Percentiles rank a stretch among this genome's conserved stretches.
phyloP scores from a whole-genome alignment of 371 early-diverging fungal species.

The Pancytospora epiphaga region DNA sequence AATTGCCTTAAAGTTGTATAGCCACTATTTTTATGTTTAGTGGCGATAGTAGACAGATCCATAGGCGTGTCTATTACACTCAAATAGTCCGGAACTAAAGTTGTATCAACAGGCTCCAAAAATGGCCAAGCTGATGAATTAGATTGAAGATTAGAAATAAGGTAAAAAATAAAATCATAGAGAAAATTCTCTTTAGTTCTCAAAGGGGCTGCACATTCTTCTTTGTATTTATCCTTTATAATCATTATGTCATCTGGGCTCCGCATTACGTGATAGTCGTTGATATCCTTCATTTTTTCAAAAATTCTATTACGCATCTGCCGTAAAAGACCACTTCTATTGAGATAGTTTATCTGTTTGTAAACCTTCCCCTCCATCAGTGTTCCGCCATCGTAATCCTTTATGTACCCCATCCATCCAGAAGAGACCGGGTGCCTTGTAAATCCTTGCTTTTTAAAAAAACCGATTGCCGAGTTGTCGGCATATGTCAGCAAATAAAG shows the following conservation, averaged over 20 bases:
- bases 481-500: constrained; percentile 89
- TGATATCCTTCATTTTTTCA: constrained; percentile 40
- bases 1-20: constrained; percentile 69
- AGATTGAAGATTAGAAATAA: constrained; percentile 68
- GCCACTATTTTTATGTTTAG: constrained; percentile 67
- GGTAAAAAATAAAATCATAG: constrained; percentile 66
- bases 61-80: constrained; percentile 88
- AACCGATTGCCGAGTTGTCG: constrained; percentile 95
- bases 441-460: constrained; percentile 97
- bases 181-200: constrained; percentile 49
- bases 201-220: background rate
- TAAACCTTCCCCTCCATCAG: constrained; percentile 67
- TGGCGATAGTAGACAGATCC: constrained; percentile 72
- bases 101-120: constrained; percentile 75
- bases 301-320: constrained; percentile 33
- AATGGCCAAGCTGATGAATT: constrained; percentile 88
- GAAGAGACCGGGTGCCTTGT: constrained; percentile 82
- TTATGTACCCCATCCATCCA: constrained; percentile 93
- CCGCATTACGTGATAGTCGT: constrained; percentile 24
- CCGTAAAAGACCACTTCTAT: constrained; percentile 39
- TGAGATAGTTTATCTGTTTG: constrained; percentile 55
- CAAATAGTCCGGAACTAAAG: constrained; percentile 80
- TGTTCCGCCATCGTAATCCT: constrained; percentile 98
- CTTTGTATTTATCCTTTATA: constrained; percentile 10
- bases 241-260: constrained; percentile 12